phyloP scores from a whole-genome alignment of 352 stramenopile genomes.

The Phytophthora meadii region DNA sequence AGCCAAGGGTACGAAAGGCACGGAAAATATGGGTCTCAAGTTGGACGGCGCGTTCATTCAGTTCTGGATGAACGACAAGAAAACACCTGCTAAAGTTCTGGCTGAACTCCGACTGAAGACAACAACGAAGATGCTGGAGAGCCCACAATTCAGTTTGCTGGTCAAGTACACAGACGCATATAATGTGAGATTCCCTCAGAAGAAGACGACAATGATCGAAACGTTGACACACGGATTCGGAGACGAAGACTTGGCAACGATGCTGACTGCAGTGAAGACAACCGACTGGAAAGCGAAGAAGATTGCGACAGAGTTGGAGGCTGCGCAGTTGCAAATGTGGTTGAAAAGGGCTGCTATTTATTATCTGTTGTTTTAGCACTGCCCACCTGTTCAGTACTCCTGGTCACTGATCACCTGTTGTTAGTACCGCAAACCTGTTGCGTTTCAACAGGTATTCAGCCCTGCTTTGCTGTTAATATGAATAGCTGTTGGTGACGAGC shows the following conservation, averaged over 20 bases:
- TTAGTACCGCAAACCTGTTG: no score
- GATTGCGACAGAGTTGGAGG: neutral
- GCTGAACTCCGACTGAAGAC: neutral
- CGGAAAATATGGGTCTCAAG: neutral
- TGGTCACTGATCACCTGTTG: no score
- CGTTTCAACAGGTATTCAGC: no score
- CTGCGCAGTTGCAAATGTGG: neutral
- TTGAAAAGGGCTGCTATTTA: no score
- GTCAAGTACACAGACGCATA: neutral
- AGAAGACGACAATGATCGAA: neutral
- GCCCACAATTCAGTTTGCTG: neutral
- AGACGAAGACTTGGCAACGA: neutral
- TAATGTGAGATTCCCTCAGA: neutral
- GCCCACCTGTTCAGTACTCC: no score
- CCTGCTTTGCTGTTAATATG: no score
- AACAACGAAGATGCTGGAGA: neutral
- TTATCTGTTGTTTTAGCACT: no score
- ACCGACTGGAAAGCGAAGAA: neutral
- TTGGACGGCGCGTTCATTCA: neutral
- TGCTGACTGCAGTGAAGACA: neutral
- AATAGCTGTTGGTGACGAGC: no score
- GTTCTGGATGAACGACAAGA: neutral
- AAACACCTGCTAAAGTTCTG: neutral
- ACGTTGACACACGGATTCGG: neutral
- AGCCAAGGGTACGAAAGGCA: neutral